Percentiles rank a stretch among this genome's conserved stretches.
Evolutionary conservation across 106 monocot genomes (phyloP).

Genomic region (Dendrobium chrysotoxum): DNA sequence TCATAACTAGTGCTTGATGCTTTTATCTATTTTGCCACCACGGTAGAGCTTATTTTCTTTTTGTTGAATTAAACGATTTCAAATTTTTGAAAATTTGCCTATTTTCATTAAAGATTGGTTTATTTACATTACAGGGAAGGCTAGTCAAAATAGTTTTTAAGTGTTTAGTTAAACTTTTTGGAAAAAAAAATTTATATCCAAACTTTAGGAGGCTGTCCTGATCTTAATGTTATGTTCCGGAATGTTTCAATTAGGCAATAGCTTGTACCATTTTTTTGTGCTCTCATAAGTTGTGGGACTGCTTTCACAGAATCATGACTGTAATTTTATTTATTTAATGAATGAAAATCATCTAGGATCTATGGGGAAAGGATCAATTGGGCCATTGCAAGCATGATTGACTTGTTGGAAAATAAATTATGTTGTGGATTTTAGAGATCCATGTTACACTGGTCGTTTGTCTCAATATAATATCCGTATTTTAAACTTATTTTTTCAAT

Average conservation of each 20-base stretch:
- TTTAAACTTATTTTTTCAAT: not conserved
- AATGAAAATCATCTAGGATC: not conserved
- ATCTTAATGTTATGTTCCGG: not conserved
- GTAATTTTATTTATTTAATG: not conserved
- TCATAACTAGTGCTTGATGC: not conserved
- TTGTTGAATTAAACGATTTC: not conserved
- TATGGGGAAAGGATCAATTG: not conserved
- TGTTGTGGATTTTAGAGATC: not conserved
- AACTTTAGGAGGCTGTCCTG: not conserved
- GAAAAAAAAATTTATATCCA: not conserved
- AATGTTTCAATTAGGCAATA: not conserved
- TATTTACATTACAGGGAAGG: not conserved
- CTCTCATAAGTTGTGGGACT: not conserved
- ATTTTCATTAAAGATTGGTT: not conserved
- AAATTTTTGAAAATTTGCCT: not conserved
- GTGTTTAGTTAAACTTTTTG: not conserved
- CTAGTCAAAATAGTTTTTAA: not conserved
- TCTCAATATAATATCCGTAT: not conserved
- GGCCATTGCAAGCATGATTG: not conserved
- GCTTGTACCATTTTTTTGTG: not conserved
- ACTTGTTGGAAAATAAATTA: not conserved
- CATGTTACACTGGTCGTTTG: not conserved
- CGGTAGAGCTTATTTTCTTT: not conserved
- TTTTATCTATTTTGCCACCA: not conserved
- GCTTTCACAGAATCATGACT: not conserved